Percentiles rank a stretch among this genome's conserved stretches.
Conservation (phyloP, 495 filamentous ascomycete genomes). For the Penicillium maclennaniae region DNA sequence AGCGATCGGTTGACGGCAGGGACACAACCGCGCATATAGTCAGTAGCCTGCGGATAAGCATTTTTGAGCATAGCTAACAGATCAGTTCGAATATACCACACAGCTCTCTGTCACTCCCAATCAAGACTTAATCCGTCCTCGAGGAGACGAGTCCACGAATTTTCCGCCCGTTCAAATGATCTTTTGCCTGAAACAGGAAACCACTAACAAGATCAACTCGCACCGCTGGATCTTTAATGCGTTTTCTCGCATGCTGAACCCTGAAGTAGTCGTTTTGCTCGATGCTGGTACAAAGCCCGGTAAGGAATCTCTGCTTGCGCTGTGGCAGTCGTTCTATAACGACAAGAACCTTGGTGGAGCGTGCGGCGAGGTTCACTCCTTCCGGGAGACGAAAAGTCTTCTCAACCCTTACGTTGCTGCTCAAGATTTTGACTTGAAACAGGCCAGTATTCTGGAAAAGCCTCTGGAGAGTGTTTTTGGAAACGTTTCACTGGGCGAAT, state of each 20-base stretch:
- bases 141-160: slow-evolving; percentile 72
- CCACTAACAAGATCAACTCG: slow-evolving; percentile 99
- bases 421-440: slow-evolving; percentile 99
- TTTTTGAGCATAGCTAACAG: too few species aligned
- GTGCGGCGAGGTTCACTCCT: slow-evolving; percentile 97
- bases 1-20: slow-evolving; percentile 93
- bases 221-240: slow-evolving; percentile 99
- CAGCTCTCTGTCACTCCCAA: slow-evolving; percentile 94
- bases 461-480: slow-evolving; percentile 93
- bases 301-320: slow-evolving; percentile 79
- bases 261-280: slow-evolving; percentile 91
- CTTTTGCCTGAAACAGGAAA: slow-evolving; percentile 97
- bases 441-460: slow-evolving; percentile 97
- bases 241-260: slow-evolving; percentile 95
- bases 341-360: slow-evolving; percentile 96
- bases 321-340: slow-evolving; percentile 99
- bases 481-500: slow-evolving; percentile 95
- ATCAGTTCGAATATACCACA: slow-evolving; percentile 89
- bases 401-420: slow-evolving; percentile 90
- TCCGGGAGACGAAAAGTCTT: slow-evolving; percentile 89
- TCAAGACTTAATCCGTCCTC: slow-evolving; percentile 90
- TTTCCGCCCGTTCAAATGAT: slow-evolving; percentile 97
- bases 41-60: too few species aligned
- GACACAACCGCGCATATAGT: slow-evolving; percentile 87
- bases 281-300: slow-evolving; percentile 97